A percentile compares a stretch with the other conserved stretches of the same genome.
Conservation (phyloP, 345 rosid species). For the Rhodamnia rubescens region DNA sequence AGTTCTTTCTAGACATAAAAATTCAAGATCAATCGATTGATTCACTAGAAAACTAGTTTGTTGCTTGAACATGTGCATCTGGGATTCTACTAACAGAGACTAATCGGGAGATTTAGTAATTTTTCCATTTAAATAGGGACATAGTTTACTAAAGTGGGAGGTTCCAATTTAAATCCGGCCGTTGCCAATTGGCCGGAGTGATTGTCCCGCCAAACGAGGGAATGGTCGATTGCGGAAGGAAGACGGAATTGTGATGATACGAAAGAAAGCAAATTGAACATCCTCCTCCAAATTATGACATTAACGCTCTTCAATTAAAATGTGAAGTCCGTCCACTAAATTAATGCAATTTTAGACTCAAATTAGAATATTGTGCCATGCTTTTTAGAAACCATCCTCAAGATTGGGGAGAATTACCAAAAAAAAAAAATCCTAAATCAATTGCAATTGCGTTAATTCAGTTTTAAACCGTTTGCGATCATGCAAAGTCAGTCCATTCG, state of each 20-base stretch:
- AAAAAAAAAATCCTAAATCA: no score
- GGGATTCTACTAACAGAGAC: no score
- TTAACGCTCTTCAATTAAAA: background rate
- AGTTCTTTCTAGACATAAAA: background rate
- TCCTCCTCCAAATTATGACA: background rate
- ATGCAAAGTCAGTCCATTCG: no score
- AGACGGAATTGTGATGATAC: background rate
- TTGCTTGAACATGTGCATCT: no score
- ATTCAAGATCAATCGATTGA: background rate
- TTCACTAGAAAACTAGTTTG: no score
- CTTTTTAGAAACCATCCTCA: no score
- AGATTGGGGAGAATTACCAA: no score
- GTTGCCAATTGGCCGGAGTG: background rate
- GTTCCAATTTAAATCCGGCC: background rate
- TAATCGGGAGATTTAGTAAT: background rate
- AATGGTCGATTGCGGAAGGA: background rate
- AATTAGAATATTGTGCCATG: no score
- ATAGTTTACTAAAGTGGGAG: background rate
- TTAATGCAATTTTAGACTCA: no score
- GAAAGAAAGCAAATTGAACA: background rate
- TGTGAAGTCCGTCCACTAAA: background rate
- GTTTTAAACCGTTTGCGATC: no score
- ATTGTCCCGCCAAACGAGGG: background rate
- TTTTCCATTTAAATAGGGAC: background rate
- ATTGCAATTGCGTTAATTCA: no score